phyloP scores from a whole-genome alignment of 352 stramenopile species.

The Plasmopara viticola region DNA sequence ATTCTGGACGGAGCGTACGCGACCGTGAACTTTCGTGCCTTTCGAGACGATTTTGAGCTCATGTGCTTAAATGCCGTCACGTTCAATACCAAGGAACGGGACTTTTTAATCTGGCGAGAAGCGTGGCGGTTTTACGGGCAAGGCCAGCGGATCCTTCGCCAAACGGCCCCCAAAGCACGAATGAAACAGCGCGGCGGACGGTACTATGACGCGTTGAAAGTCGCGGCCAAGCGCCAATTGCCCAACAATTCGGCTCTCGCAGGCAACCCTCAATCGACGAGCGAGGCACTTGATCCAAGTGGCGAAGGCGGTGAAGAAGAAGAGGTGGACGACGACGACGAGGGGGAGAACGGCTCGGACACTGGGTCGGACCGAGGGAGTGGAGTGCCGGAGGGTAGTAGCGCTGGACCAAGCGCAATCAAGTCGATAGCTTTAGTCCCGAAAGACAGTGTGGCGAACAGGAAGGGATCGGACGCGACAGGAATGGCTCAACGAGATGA shows the following conservation, averaged over 20 bases:
- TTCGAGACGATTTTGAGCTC: constrained; percentile 92
- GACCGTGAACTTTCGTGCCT: constrained; percentile 58
- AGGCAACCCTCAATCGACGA: constrained; percentile 35
- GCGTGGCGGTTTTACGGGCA: constrained; percentile 89
- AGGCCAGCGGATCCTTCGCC: constrained; percentile 63
- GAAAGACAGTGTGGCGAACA: constrained; percentile 14
- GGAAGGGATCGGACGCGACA: constrained; percentile 11
- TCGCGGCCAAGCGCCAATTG: constrained; percentile 72
- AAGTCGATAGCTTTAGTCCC: constrained; percentile 5
- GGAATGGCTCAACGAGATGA: constrained; percentile 5
- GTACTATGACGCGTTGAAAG: constrained; percentile 58
- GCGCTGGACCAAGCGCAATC: constrained; percentile 4
- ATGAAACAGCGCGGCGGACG: constrained; percentile 76
- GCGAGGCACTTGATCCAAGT: constrained; percentile 23
- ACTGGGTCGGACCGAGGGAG: constrained; percentile 14
- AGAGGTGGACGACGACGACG: constrained; percentile 25
- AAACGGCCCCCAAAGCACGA: constrained; percentile 60
- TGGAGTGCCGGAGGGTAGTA: constrained; percentile 15
- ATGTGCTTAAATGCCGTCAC: constrained; percentile 94
- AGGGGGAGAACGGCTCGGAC: constrained; percentile 22
- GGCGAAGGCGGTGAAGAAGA: constrained; percentile 28
- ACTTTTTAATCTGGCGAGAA: constrained; percentile 90
- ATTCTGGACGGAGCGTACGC: constrained; percentile 70
- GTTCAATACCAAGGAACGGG: constrained; percentile 90
- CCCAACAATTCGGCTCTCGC: constrained; percentile 71